Evolutionary conservation across 345 rosid genomes (phyloP).

Genomic region (Odontarrhena argentea): DNA sequence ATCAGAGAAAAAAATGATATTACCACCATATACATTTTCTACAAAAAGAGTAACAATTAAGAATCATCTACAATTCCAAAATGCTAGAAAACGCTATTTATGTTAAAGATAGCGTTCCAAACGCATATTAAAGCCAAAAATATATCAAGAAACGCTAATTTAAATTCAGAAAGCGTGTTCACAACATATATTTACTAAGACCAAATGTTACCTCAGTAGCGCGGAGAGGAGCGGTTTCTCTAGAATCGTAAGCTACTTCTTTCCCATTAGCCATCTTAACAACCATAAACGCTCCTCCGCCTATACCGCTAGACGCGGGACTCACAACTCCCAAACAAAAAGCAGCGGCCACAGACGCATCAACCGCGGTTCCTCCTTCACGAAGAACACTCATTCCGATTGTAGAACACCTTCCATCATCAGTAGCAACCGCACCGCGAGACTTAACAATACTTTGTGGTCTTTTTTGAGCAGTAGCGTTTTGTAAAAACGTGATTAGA

Average conservation of each 20-base stretch:
- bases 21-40: background rate
- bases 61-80: background rate
- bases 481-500: slow-evolving; percentile 19
- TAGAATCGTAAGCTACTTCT: slow-evolving; percentile 50
- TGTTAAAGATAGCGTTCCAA: background rate
- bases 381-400: slow-evolving; percentile 47
- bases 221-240: slow-evolving; percentile 63
- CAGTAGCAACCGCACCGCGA: slow-evolving; percentile 56
- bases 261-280: slow-evolving; percentile 43
- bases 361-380: slow-evolving; percentile 60
- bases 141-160: slow-evolving; percentile 1
- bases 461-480: slow-evolving; percentile 13
- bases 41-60: too few species aligned
- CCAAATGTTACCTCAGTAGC: slow-evolving; percentile 53
- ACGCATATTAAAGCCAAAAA: background rate
- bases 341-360: slow-evolving; percentile 58
- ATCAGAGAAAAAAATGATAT: background rate
- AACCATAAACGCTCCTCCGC: slow-evolving; percentile 66
- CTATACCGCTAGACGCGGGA: slow-evolving; percentile 62
- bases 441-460: slow-evolving; percentile 36
- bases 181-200: background rate
- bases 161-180: background rate
- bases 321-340: slow-evolving; percentile 67
- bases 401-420: slow-evolving; percentile 56
- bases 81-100: background rate